Base-by-base conservation (phyloP, 306 rosid genomes). In the Neltuma alba region DNA sequence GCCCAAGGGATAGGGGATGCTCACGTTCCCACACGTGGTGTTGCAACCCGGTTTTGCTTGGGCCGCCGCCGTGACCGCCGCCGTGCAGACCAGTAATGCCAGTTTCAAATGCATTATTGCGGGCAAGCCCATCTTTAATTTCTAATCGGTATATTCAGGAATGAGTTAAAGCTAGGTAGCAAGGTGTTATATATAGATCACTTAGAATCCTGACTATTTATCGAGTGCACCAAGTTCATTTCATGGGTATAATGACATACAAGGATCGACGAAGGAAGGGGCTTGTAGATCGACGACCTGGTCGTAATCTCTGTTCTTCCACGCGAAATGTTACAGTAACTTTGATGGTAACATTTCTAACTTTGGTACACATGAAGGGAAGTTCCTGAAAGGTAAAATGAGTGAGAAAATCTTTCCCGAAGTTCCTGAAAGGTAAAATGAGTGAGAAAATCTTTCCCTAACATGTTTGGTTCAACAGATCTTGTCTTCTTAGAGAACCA, bases 1-100 rank as follows among this genome's bases (percentile, higher is more conserved):
- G 4, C 83, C 83, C 21, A 80, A 80, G 9, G 83, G 83, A 42
- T 74, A 80, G 0, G 79, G 69, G 7, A 80, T 66, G 18, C 0
- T 1, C 2, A 80, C 14, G n/a, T 41, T 3, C 4, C 83, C 83
- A 18, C 83, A 80, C 0, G 3, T n/a, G 3, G 1, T 5, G 20
- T 21, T 0, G 74, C 81, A 77, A 3, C 2, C 58, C 6, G 16
- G 27, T 18, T 20, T 6, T 10, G 70, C 2, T 10, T 23, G 31
- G 2, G 62, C 60, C 7, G 11, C 54, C 8, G 48, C 18, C 1
- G 27, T 27, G 0, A 13, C 60, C 2, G 14, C 28, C 14, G 48
- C 18, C 10, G 34, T 25, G 64, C 18, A 4, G 8, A 2, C 18
- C 20, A 57, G 7, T 7, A 57, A 25, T 38, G 0, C 79, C 58